phyloP scores from a whole-genome alignment of 192 early-diverging fungal genomes.

The Coemansia sp. region DNA sequence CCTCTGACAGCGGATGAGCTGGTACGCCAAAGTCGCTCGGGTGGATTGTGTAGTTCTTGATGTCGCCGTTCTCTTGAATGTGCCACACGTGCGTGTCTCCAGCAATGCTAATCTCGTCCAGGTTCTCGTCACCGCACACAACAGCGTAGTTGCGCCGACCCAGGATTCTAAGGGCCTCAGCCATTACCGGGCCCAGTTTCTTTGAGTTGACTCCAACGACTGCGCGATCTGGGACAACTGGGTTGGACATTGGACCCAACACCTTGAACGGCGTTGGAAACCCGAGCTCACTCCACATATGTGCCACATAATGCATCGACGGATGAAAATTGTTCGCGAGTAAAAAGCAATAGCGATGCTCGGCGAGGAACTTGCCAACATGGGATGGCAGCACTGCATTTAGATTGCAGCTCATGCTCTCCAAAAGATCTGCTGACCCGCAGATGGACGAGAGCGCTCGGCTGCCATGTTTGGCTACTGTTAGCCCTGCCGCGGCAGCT shows the following conservation, averaged over 20 bases:
- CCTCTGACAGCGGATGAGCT: slow-evolving; percentile 65
- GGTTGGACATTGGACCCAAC: slow-evolving; percentile 89
- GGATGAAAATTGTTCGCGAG: slow-evolving; percentile 92
- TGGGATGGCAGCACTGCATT: slow-evolving; percentile 60
- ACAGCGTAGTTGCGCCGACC: slow-evolving; percentile 84
- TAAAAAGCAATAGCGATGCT: slow-evolving; percentile 82
- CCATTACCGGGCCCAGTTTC: slow-evolving; percentile 74
- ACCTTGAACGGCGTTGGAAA: slow-evolving; percentile 93
- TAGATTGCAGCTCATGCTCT: slow-evolving; percentile 77
- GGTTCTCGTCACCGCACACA: slow-evolving; percentile 82
- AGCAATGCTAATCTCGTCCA: slow-evolving; percentile 92
- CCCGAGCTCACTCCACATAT: slow-evolving; percentile 79
- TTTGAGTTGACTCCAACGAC: slow-evolving; percentile 91
- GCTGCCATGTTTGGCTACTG: slow-evolving; percentile 95
- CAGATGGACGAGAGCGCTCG: slow-evolving; percentile 84
- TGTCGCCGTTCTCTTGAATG: slow-evolving; percentile 58
- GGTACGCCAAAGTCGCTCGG: slow-evolving; percentile 88
- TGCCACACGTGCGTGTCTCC: slow-evolving; percentile 90
- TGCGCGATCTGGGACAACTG: slow-evolving; percentile 72
- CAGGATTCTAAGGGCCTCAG: slow-evolving; percentile 72
- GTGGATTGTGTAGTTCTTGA: slow-evolving; percentile 63
- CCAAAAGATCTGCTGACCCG: slow-evolving; percentile 93
- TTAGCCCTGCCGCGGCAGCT: slow-evolving; percentile 84
- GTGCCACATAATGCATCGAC: slow-evolving; percentile 76
- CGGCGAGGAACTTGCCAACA: slow-evolving; percentile 63